These are phyloP conservation scores for Calonectria hawksworthii DNA, from an alignment of 2,329 filamentous ascomycete species.

Conservation along the genomic window DNA sequence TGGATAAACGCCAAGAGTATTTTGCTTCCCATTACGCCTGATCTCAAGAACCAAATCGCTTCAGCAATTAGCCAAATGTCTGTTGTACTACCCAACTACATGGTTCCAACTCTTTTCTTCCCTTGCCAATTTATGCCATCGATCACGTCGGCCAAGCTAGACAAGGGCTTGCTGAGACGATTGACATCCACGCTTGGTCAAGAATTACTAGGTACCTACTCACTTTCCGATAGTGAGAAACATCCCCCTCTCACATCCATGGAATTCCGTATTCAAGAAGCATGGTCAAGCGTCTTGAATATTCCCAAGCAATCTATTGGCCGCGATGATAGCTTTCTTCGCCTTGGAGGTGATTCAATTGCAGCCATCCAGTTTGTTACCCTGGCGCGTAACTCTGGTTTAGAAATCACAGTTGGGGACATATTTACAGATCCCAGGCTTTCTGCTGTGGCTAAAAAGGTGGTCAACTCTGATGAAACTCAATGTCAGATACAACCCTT, in stretches of 20 bases:
- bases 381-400: neutral
- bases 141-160: neutral
- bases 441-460: neutral
- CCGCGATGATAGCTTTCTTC: slow-evolving; percentile 1
- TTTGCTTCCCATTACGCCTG: neutral
- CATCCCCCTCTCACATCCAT: neutral
- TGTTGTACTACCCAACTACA: neutral
- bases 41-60: neutral
- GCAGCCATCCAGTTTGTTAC: slow-evolving; percentile 40
- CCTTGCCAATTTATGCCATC: neutral
- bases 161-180: neutral
- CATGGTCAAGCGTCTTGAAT: slow-evolving; percentile 49
- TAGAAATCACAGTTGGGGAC: slow-evolving; percentile 12
- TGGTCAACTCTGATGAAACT: neutral
- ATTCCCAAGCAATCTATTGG: slow-evolving; percentile 47
- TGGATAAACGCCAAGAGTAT: neutral
- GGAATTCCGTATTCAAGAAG: slow-evolving; percentile 38
- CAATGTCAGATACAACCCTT: neutral
- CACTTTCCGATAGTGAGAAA: slow-evolving; percentile 9
- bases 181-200: slow-evolving; percentile 21
- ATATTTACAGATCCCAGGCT: slow-evolving; percentile 15
- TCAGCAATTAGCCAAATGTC: neutral
- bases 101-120: slow-evolving; percentile 1
- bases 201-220: slow-evolving; percentile 25
- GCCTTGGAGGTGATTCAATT: slow-evolving; percentile 23